These are phyloP conservation scores for Adansonia rubrostipa DNA, from an alignment of 441 rosid genomes.

Conservation along the genomic window DNA sequence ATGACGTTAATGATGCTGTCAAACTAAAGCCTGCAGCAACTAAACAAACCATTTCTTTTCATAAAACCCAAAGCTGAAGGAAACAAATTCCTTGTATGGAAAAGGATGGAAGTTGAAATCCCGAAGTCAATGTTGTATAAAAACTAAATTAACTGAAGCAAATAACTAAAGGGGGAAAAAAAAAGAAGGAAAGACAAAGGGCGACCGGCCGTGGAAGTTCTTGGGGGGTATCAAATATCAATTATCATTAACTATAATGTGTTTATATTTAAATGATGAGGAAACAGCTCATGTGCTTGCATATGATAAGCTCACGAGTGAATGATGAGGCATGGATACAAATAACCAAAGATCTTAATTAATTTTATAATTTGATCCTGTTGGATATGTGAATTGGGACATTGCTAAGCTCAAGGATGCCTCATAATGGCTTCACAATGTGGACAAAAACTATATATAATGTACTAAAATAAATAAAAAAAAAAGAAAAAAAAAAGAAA, in stretches of 20 bases:
- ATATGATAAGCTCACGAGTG: slow-evolving; percentile 52
- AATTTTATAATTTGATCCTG: slow-evolving; percentile 32
- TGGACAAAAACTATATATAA: slow-evolving; percentile 39
- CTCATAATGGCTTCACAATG: slow-evolving; percentile 37
- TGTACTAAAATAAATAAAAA: neutral
- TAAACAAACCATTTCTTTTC: neutral
- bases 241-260: slow-evolving; percentile 14
- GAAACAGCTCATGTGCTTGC: slow-evolving; percentile 58
- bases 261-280: slow-evolving; percentile 25
- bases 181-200: neutral
- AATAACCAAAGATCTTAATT: slow-evolving; percentile 31
- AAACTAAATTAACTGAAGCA: neutral
- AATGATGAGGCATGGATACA: slow-evolving; percentile 36
- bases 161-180: neutral
- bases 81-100: neutral
- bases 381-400: slow-evolving; percentile 43
- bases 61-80: neutral
- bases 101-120: slow-evolving; percentile 8
- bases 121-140: neutral
- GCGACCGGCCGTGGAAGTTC: slow-evolving; percentile 21
- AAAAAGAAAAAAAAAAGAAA: no score
- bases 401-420: slow-evolving; percentile 49
- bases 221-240: neutral
- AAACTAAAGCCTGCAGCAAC: slow-evolving; percentile 12
- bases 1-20: slow-evolving; percentile 12